Base-by-base conservation (phyloP, 208 protist genomes). In the Zelonia costaricensis region DNA sequence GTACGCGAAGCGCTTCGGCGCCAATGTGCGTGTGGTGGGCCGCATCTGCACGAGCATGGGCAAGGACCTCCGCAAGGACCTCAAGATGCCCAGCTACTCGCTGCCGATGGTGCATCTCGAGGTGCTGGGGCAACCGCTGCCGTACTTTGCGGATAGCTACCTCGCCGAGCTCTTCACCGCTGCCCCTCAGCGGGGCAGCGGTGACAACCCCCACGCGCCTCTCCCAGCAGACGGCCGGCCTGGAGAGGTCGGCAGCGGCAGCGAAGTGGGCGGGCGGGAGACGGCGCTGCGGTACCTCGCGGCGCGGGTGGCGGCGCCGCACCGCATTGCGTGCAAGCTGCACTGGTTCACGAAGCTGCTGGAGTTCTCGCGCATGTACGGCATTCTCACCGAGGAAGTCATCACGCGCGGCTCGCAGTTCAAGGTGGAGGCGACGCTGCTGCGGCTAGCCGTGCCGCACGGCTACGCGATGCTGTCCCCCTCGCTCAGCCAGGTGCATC, bases 361-460 rank as follows among this genome's bases (percentile, higher is more conserved):
- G 22, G 81, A 91, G 69, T 93, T 86, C 44, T 77, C 89, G 7
- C 74, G 75, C 8, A 88, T 96, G 74, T 92, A 84, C 69, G 88
- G 88, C 36, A 91, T 94, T 31, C 62, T 93, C 10, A 80, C 81
- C 33, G 62, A 84, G 44, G 84, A 93, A 54, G 86, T 91, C 46
- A 44, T 92, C 22, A 77, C 46, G 15, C 89, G 92, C 25, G 92
- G 90, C 27, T 87, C 77, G 25, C 92, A 97, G 75, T 96, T 92
- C 58, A 77, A 78, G 1, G 88, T 95, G 25, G 89, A 97, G 80
- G 77, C 90, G 4, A 88, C 88, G 10, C 62, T 97, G 47, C 68
- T 76, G 22, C 84, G 90, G 39, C 70, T 95, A 44, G 73, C 88
- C 10, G 64, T 80, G 35, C 86, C 86, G 13, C 58, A 76, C n/a